Evolutionary conservation across 2,329 filamentous ascomycete genomes (phyloP), one percentile per base, ranked within the genome.

Genomic region (Ciborinia camelliae): DNA sequence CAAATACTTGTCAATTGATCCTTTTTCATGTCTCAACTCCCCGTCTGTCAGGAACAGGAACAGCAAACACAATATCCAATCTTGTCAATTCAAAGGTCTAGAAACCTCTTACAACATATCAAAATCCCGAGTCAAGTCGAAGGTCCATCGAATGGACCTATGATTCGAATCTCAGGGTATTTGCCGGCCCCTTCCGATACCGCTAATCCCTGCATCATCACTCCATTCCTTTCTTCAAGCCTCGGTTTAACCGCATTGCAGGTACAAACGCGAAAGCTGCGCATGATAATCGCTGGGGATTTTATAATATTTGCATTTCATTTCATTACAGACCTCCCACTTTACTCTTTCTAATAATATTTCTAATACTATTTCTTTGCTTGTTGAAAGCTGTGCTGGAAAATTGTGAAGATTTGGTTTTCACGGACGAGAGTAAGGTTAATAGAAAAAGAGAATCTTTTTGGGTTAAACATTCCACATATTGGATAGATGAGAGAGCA

Each of bases 271-370:
- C 61, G 51, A 55, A 52, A 57, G 50, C 47, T 63, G 51, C 51
- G 61, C 61, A 63, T 63, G 61, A 48, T 48, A 37, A 39, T 61
- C 43, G n/a, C n/a, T n/a, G n/a, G n/a, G n/a, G 23, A 55, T 50
- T 50, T 15, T 61, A 39, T 57, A 48, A 35, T 57, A 57, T 57
- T 45, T 43, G 47, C 58, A 37, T 63, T 45, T 47, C 41, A 23
- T 37, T 35, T 57, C 61, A 63, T 63, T 30, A 48, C 51, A 63
- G 41, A 51, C 18, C 26, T 47, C 18, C 51, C 10, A 30, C 37
- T 30, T 39, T 48, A 43, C 39, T 48, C 23, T 45, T 15, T 45
- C 18, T 28, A 57, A 57, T 57, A 37, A 47, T n/a, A 45, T 63
- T 15, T 45, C 18, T 28, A 57, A 57, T 57, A 37, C 35, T n/a